Conservation (phyloP, 2,329 filamentous ascomycete species). For the Penicillium sp. region DNA sequence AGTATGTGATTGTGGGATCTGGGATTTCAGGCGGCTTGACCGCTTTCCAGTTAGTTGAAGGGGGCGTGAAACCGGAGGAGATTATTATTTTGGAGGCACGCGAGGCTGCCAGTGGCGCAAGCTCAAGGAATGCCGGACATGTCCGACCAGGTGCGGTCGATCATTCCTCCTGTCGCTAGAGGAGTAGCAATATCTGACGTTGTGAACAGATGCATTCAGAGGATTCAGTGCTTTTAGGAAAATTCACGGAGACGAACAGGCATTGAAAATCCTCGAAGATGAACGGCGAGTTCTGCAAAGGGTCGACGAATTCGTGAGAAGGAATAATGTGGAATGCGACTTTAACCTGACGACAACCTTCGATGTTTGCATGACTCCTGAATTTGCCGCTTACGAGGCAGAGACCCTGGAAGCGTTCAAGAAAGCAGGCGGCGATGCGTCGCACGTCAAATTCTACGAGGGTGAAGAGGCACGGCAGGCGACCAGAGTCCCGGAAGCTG, state of each 20-base stretch:
- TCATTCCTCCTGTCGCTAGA: not conserved
- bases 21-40: slow-evolving; percentile 21
- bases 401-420: slow-evolving; percentile 40
- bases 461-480: slow-evolving; percentile 39
- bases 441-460: slow-evolving; percentile 41
- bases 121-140: slow-evolving; percentile 24
- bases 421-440: slow-evolving; percentile 45
- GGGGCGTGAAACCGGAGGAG: slow-evolving; percentile 16
- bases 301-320: slow-evolving; percentile 43
- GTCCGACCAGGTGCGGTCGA: slow-evolving; percentile 25
- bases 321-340: slow-evolving; percentile 45
- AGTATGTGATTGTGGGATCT: slow-evolving; percentile 22
- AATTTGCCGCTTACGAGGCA: slow-evolving; percentile 47
- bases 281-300: slow-evolving; percentile 43
- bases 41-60: slow-evolving; percentile 19
- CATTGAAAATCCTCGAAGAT: slow-evolving; percentile 47
- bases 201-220: slow-evolving; percentile 43
- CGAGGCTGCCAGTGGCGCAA: slow-evolving; percentile 25
- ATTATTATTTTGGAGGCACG: slow-evolving; percentile 23
- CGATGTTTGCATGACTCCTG: slow-evolving; percentile 48
- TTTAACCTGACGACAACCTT: slow-evolving; percentile 48
- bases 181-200: not conserved
- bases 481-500: slow-evolving; percentile 38
- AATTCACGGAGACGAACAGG: slow-evolving; percentile 45
- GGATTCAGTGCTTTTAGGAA: slow-evolving; percentile 46